phyloP scores from a whole-genome alignment of 2,329 filamentous ascomycete genomes.

The Chalaropsis ovoidea region DNA sequence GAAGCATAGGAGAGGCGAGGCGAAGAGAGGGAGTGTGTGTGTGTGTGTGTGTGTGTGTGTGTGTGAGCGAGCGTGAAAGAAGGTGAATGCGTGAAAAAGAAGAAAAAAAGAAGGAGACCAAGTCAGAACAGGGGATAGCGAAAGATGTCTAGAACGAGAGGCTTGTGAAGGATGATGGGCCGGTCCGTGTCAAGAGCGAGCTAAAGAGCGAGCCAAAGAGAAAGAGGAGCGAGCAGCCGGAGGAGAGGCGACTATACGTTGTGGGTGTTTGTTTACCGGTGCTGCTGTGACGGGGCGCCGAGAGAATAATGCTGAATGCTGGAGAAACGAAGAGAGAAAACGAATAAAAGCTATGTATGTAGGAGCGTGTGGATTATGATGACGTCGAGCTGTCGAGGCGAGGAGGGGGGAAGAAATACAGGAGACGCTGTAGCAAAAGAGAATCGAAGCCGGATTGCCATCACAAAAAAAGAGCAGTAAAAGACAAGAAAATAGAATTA shows the following conservation, averaged over 20 bases:
- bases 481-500: neutral
- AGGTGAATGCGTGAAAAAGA: neutral
- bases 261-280: neutral
- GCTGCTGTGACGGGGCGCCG: neutral
- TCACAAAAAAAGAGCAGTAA: neutral
- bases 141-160: no score
- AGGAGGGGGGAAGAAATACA: neutral
- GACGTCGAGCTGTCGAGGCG: neutral
- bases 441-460: neutral
- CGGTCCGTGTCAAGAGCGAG: conserved; percentile 1
- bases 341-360: neutral
- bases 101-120: neutral
- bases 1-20: neutral
- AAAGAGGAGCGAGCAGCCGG: neutral
- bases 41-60: neutral
- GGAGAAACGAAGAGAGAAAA: neutral
- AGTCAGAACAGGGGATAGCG: no score
- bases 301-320: neutral
- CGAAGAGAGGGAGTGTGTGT: neutral
- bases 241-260: neutral
- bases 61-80: neutral
- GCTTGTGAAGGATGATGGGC: neutral
- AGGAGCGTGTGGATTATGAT: conserved; percentile 5
- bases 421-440: neutral
- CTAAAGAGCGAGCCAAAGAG: neutral